Conservation (phyloP, 441 rosid genomes). For the Metrosideros polymorpha region DNA sequence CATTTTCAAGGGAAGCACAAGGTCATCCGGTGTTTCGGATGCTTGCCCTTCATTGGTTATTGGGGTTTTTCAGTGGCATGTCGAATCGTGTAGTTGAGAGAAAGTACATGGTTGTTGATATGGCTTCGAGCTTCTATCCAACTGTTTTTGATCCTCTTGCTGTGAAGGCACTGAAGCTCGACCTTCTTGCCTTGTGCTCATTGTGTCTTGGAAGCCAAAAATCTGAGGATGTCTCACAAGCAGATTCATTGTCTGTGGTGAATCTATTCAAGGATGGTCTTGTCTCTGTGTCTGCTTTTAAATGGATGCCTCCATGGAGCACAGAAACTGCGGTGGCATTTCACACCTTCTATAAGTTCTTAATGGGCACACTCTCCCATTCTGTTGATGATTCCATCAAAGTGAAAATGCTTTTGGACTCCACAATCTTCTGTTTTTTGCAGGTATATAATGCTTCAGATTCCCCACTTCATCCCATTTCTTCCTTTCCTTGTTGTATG, state of each 20-base stretch:
- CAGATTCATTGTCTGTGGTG: slow-evolving; percentile 24
- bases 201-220: slow-evolving; percentile 33
- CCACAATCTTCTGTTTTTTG: slow-evolving; percentile 41
- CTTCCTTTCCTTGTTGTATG: background rate
- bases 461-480: background rate
- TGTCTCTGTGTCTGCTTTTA: slow-evolving; percentile 69
- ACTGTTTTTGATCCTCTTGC: slow-evolving; percentile 83
- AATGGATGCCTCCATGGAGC: slow-evolving; percentile 94
- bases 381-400: slow-evolving; percentile 48
- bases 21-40: slow-evolving; percentile 59
- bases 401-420: slow-evolving; percentile 45
- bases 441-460: slow-evolving; percentile 37
- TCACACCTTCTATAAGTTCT: slow-evolving; percentile 74
- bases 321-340: slow-evolving; percentile 86
- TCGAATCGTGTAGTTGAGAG: slow-evolving; percentile 32
- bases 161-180: slow-evolving; percentile 76
- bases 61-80: slow-evolving; percentile 46
- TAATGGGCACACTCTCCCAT: slow-evolving; percentile 68
- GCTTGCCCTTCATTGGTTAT: slow-evolving; percentile 77
- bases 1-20: slow-evolving; percentile 63
- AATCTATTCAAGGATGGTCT: slow-evolving; percentile 59
- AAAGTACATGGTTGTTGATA: slow-evolving; percentile 38
- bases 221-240: slow-evolving; percentile 12
- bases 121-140: slow-evolving; percentile 61
- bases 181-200: slow-evolving; percentile 65